phyloP scores from a whole-genome alignment of 352 stramenopile species.

The Phytophthora foliorum region DNA sequence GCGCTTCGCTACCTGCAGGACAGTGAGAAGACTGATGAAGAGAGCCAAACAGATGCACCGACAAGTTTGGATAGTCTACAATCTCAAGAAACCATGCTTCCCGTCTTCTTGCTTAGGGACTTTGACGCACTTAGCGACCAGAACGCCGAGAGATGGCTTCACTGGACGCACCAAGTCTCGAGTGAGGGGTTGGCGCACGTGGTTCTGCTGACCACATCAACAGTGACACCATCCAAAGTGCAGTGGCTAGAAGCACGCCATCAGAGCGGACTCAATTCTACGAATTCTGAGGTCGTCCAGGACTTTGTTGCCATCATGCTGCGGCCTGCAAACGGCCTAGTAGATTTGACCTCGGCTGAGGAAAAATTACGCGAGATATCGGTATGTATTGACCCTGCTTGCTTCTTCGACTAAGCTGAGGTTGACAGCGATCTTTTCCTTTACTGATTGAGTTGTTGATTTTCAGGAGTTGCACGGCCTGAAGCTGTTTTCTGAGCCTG shows the following conservation, averaged over 20 bases:
- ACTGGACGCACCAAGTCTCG: constrained; percentile 65
- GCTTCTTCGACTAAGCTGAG: not conserved
- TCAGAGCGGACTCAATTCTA: constrained; percentile 17
- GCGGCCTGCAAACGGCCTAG: constrained; percentile 56
- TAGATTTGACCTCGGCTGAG: constrained; percentile 50
- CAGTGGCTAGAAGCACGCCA: constrained; percentile 48
- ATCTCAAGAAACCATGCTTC: constrained; percentile 1
- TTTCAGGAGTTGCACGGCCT: constrained; percentile 35
- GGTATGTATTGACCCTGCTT: constrained; percentile 25
- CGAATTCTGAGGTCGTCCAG: constrained; percentile 11
- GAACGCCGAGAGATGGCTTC: constrained; percentile 47
- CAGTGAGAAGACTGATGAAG: not conserved
- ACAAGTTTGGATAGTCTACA: not conserved
- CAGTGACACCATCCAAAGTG: constrained; percentile 61
- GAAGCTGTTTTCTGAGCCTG: constrained; percentile 15
- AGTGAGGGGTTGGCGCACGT: constrained; percentile 62
- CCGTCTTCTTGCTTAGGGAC: constrained; percentile 71
- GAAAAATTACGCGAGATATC: constrained; percentile 61
- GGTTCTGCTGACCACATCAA: constrained; percentile 50
- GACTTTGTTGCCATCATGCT: constrained; percentile 76
- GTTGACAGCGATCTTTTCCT: constrained; percentile 7
- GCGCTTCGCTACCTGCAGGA: constrained; percentile 28
- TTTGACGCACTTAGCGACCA: constrained; percentile 56
- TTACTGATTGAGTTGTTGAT: not conserved
- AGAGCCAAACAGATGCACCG: not conserved